Base-by-base conservation (phyloP, 495 filamentous ascomycete species). In the Hypoxylon subgilvum region DNA sequence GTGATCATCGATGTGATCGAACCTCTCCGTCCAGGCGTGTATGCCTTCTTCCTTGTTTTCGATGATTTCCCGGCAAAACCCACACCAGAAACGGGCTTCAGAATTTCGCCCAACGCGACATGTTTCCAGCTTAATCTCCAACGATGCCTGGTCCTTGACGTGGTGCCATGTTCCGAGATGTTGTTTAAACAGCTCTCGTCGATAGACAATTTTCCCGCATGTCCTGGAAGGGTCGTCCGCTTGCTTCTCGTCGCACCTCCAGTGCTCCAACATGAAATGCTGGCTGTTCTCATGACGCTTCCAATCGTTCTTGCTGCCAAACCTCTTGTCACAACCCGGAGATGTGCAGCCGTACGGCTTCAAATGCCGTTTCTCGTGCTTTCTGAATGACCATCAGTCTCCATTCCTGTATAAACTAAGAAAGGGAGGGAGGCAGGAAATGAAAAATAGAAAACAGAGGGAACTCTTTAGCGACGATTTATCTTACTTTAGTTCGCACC, bases 301-400 rank as follows among this genome's bases (percentile, higher is more conserved):
- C 94, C 93, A 97, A 73, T 97, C 93, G 36, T 90, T 90, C 68
- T 96, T 96, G 75, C 88, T 92, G 28, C 94, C 93, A 61, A 97
- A 96, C 2, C 72, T 80, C 59, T 91, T 94, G 40, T 76, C 74
- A 66, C 94, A 97, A 14, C 75, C 75, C 7, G 78, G 69, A 40
- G 85, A 91, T 6, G 93, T 97, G 73, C 93, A 97, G 35, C 87
- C 89, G 64, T 94, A 97, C 0, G 92, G 94, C 47, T 87, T 85
- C 18, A 85, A 81, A 69, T 97, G 94, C 6, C 94, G 86, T 64
- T 92, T 95, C 70, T 84, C 77, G 68, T 97, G 93, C 72, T 97
- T 97, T 50, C 90, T 94, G 28, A 12, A 14, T 13, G 22, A 18
- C 27, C 4, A 18, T 56, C 4, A 54, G 43, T 16, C n/a, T n/a